Conservation (phyloP, 257 asterid species). For the Gentiana macrophylla region DNA sequence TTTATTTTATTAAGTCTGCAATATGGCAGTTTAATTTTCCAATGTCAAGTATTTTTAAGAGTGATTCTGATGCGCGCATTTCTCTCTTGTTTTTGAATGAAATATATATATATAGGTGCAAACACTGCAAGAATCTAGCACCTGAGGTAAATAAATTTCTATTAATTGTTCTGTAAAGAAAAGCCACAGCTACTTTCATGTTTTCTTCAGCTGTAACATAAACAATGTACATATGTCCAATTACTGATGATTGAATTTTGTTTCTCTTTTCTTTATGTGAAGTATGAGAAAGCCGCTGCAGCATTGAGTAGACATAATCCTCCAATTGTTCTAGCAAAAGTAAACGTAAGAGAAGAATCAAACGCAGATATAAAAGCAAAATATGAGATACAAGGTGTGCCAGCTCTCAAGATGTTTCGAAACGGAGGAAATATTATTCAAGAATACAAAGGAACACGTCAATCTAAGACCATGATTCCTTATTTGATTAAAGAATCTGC, state of each 20-base stretch:
- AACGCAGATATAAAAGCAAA: conserved; percentile 44
- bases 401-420: conserved; percentile 64
- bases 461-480: conserved; percentile 58
- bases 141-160: conserved; percentile 10
- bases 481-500: conserved; percentile 73
- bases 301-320: conserved; percentile 60
- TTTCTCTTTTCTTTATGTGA: neutral
- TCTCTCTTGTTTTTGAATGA: too few species aligned
- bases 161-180: too few species aligned
- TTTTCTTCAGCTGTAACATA: neutral
- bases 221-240: too few species aligned
- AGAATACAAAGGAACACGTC: conserved; percentile 81
- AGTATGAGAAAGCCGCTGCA: conserved; percentile 83
- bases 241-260: too few species aligned
- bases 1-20: too few species aligned
- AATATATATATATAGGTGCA: conserved; percentile 5
- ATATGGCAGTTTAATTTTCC: too few species aligned
- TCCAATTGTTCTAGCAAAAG: conserved; percentile 60
- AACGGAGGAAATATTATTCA: conserved; percentile 54
- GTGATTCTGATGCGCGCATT: too few species aligned
- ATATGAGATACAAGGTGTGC: conserved; percentile 62
- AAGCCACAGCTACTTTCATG: neutral
- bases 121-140: conserved; percentile 15
- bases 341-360: conserved; percentile 53
- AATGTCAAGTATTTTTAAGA: too few species aligned